These are phyloP conservation scores for Pleurotus sapidus DNA, from an alignment of 768 basidiomycete genomes.

Conservation along the genomic window DNA sequence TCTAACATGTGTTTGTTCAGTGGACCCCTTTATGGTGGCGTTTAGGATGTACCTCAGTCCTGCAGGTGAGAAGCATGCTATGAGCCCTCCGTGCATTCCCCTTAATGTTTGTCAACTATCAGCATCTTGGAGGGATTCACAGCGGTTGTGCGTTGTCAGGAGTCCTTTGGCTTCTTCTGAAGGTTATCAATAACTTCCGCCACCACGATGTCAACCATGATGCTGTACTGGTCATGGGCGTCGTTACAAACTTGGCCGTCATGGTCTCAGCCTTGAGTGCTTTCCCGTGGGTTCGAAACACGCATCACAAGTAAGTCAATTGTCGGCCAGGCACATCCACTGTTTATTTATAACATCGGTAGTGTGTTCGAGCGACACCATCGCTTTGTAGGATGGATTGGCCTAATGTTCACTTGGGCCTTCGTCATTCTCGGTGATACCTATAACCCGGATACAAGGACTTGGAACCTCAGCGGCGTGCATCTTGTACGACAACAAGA, in stretches of 20 bases:
- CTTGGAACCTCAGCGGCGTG: slow-evolving; percentile 55
- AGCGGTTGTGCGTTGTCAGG: slow-evolving; percentile 73
- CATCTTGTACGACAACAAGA: slow-evolving; percentile 66
- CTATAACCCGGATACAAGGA: slow-evolving; percentile 50
- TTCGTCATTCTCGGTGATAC: slow-evolving; percentile 68
- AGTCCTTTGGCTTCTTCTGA: slow-evolving; percentile 65
- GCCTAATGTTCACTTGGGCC: slow-evolving; percentile 53
- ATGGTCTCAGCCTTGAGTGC: slow-evolving; percentile 61
- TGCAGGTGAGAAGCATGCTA: slow-evolving; percentile 44
- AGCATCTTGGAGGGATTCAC: slow-evolving; percentile 82
- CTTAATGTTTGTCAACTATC: slow-evolving; percentile 10
- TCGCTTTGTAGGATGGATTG: slow-evolving; percentile 74
- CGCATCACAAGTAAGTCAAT: slow-evolving; percentile 68
- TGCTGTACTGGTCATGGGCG: slow-evolving; percentile 58
- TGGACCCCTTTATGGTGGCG: slow-evolving; percentile 55
- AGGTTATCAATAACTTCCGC: slow-evolving; percentile 55
- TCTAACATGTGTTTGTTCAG: slow-evolving; percentile 20
- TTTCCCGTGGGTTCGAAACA: slow-evolving; percentile 78
- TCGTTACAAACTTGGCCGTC: slow-evolving; percentile 55
- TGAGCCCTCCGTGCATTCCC: neutral
- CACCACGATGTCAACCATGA: slow-evolving; percentile 46
- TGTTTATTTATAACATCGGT: slow-evolving; percentile 4
- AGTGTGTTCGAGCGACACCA: slow-evolving; percentile 82
- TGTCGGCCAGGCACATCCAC: neutral
- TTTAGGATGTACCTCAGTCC: slow-evolving; percentile 68